Conservation (phyloP, 2,329 filamentous ascomycete genomes). For the Fusarium neocosmosporiellum region DNA sequence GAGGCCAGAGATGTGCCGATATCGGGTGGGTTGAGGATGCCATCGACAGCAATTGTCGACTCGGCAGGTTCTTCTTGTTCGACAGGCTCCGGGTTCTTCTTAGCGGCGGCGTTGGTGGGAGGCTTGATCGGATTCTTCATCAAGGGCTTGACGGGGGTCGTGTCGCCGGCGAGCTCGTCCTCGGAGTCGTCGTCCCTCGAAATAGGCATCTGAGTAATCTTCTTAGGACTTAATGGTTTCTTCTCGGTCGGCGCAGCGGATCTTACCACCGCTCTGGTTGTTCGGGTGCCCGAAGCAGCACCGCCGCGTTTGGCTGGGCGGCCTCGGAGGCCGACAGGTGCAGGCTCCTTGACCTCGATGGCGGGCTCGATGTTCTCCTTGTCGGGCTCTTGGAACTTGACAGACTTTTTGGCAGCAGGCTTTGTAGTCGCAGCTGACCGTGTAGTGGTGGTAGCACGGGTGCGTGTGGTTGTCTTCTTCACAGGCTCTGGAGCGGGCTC, state of each 20-base stretch:
- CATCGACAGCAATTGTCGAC: slow-evolving; percentile 45
- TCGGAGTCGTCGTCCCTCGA: slow-evolving; percentile 65
- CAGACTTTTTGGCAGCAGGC: slow-evolving; percentile 66
- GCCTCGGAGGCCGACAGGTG: slow-evolving; percentile 51
- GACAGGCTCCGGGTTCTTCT: slow-evolving; percentile 12
- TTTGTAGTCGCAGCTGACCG: slow-evolving; percentile 52
- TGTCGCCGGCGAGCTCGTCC: slow-evolving; percentile 68
- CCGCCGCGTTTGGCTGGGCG: slow-evolving; percentile 58
- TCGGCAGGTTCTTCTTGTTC: slow-evolving; percentile 35
- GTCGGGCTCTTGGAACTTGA: slow-evolving; percentile 72
- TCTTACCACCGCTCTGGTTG: slow-evolving; percentile 51
- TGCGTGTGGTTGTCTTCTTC: slow-evolving; percentile 49
- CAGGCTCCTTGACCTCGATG: slow-evolving; percentile 50
- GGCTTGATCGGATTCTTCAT: slow-evolving; percentile 68
- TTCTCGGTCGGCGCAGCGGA: slow-evolving; percentile 51
- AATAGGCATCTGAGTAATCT: slow-evolving; percentile 68
- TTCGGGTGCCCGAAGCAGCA: slow-evolving; percentile 45
- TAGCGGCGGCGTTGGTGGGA: slow-evolving; percentile 36
- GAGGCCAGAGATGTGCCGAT: slow-evolving; percentile 58
- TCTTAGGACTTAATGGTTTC: slow-evolving; percentile 72
- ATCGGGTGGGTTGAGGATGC: slow-evolving; percentile 50
- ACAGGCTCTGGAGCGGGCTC: slow-evolving; percentile 44
- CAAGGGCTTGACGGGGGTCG: slow-evolving; percentile 62
- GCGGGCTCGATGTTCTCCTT: slow-evolving; percentile 70
- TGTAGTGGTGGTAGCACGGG: slow-evolving; percentile 41